Percentiles rank a stretch among this genome's conserved stretches.
Conservation (phyloP, 2,329 filamentous ascomycete species). For the Epichloe aotearoae region DNA sequence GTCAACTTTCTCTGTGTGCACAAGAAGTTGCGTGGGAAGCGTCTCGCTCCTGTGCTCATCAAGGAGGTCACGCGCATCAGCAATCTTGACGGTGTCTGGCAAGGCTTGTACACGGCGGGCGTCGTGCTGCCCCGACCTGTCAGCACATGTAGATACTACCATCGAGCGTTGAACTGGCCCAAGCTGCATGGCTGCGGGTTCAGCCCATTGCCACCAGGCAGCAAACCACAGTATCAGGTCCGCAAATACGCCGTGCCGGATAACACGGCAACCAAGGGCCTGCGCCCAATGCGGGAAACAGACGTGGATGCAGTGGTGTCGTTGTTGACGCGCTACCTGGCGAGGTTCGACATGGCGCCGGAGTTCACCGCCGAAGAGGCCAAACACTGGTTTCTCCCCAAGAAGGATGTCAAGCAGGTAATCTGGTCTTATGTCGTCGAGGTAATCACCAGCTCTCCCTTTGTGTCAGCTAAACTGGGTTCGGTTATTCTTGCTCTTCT, state of each 20-base stretch:
- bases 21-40: constrained; percentile 91
- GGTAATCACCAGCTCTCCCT: constrained; percentile 25
- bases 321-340: constrained; percentile 64
- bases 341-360: constrained; percentile 72
- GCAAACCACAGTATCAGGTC: constrained; percentile 75
- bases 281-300: constrained; percentile 66
- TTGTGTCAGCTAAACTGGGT: neutral
- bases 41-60: constrained; percentile 85
- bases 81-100: constrained; percentile 76
- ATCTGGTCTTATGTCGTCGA: constrained; percentile 92
- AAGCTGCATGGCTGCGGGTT: constrained; percentile 94
- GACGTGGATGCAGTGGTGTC: constrained; percentile 66
- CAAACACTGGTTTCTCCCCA: constrained; percentile 74
- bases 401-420: constrained; percentile 56
- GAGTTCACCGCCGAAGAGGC: constrained; percentile 70
- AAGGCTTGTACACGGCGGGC: constrained; percentile 92
- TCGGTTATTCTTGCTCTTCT: neutral
- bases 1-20: constrained; percentile 98
- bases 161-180: constrained; percentile 86
- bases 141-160: constrained; percentile 89
- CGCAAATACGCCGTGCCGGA: constrained; percentile 75
- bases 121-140: constrained; percentile 84
- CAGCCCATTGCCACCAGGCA: constrained; percentile 70
- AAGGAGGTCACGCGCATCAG: constrained; percentile 93
- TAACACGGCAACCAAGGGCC: constrained; percentile 55